Percentiles rank a stretch among this genome's conserved stretches.
Evolutionary conservation across 2,329 filamentous ascomycete species (phyloP).

Genomic region (Pyrenochaeta sp.): DNA sequence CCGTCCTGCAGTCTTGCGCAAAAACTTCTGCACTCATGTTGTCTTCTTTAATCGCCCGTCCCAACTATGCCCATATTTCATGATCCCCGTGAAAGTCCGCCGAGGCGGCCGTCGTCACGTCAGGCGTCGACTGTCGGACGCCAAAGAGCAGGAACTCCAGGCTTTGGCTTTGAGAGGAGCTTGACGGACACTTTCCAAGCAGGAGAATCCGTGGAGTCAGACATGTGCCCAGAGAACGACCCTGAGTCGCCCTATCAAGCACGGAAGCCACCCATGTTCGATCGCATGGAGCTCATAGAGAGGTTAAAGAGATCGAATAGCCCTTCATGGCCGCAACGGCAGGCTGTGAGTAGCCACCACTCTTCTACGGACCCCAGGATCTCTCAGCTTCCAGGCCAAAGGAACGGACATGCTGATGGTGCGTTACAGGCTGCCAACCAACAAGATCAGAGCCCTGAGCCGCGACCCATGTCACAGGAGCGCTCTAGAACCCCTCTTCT

Average conservation of each 20-base stretch:
- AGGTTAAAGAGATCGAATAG: slow-evolving; percentile 81
- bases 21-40: slow-evolving; percentile 35
- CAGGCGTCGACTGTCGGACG: slow-evolving; percentile 20
- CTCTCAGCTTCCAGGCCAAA: not conserved
- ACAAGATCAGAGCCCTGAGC: slow-evolving; percentile 17
- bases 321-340: slow-evolving; percentile 72
- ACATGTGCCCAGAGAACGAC: slow-evolving; percentile 13
- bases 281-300: slow-evolving; percentile 83
- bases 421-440: slow-evolving; percentile 23
- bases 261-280: slow-evolving; percentile 47
- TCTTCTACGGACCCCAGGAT: not conserved
- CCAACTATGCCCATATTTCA: slow-evolving; percentile 51
- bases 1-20: slow-evolving; percentile 7
- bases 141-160: slow-evolving; percentile 25
- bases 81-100: slow-evolving; percentile 43
- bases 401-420: slow-evolving; percentile 21
- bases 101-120: slow-evolving; percentile 25
- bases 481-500: slow-evolving; percentile 43
- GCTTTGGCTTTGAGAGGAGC: slow-evolving; percentile 10
- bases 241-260: slow-evolving; percentile 28
- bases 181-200: slow-evolving; percentile 16
- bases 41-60: slow-evolving; percentile 19
- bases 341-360: slow-evolving; percentile 57
- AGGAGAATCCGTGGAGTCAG: slow-evolving; percentile 5
- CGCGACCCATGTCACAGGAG: slow-evolving; percentile 35